Evolutionary conservation across 805 yeast genomes (phyloP), one percentile per base, ranked within the genome.

Genomic region (Schwanniomyces pseudopolymorphus): DNA sequence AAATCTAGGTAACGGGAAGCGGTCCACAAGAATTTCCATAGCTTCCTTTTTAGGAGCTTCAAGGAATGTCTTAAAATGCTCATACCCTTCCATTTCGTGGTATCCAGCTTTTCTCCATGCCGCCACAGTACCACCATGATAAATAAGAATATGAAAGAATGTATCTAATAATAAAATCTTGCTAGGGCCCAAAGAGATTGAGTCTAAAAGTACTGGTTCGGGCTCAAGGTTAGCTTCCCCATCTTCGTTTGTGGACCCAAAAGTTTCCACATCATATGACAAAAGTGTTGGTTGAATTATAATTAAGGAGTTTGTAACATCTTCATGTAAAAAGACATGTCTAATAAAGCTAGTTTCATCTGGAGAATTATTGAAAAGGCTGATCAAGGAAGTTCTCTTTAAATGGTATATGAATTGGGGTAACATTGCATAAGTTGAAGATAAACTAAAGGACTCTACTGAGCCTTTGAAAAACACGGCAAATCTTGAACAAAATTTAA

Each of bases 241-340:
- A 11, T 58, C 51, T 42, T 63, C 72, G 45, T 64, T 62, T 1
- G 52, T 50, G 1, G 59, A 48, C 10, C 79, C 81, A 52, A 61
- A 72, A 14, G 63, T 64, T 17, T 71, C 73, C 42, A 80, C 60
- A 49, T 79, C 82, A 59, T 77, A 84, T 10, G 84, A 69, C 3
- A 84, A 75, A 56, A 84, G 70, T 1, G 86, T 78, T 25, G 89
- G 89, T 60, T 84, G 89, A 49, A 84, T 81, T 87, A 84, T 84
- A 33, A 80, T 74, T 52, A 83, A 67, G 1, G 87, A 74, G 53
- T 82, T 83, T 28, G 71, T 69, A 16, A 80, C 74, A 55, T 84
- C 87, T 61, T 83, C 89, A 35, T 78, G 78, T 58, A 80, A 65
- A 58, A 83, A 78, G 28, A 80, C 71, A 55, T 83, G 88, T 57